phyloP scores from a whole-genome alignment of 305 asterid genomes.

The Solanum aculeatissimum region DNA sequence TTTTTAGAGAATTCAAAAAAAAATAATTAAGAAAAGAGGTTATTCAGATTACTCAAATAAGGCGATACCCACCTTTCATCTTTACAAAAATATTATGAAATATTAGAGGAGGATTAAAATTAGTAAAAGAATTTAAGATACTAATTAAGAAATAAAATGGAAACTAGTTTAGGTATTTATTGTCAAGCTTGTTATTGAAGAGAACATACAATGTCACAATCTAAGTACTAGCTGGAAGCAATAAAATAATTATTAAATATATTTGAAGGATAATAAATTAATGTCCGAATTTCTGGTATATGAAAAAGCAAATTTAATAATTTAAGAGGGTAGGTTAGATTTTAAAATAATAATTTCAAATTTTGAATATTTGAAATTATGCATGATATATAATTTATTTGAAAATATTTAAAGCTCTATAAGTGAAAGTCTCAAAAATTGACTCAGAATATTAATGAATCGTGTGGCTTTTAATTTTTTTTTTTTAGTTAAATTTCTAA shows the following conservation, averaged over 20 bases:
- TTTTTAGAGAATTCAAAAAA: not conserved
- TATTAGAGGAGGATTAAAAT: not conserved
- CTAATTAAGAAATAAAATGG: not conserved
- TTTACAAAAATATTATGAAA: not conserved
- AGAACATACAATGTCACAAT: not conserved
- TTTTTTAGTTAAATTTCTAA: not conserved
- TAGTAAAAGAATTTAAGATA: not conserved
- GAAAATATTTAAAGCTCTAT: not conserved
- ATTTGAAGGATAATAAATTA: not conserved
- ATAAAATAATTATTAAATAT: not conserved
- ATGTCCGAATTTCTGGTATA: too few relatives aligned
- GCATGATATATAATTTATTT: too few relatives aligned
- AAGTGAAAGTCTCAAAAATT: not conserved
- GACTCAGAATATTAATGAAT: not conserved
- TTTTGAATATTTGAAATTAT: too few relatives aligned
- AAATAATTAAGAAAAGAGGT: not conserved
- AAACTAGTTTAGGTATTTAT: not conserved
- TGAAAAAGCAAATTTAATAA: not conserved
- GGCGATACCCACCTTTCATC: not conserved
- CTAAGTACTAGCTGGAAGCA: not conserved
- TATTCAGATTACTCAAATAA: not conserved
- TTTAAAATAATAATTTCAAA: not conserved
- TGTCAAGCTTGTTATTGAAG: not conserved
- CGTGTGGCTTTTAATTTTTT: not conserved
- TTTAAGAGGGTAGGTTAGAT: not conserved